Conservation (phyloP, 352 stramenopile genomes). For the Globisporangium parvum region DNA sequence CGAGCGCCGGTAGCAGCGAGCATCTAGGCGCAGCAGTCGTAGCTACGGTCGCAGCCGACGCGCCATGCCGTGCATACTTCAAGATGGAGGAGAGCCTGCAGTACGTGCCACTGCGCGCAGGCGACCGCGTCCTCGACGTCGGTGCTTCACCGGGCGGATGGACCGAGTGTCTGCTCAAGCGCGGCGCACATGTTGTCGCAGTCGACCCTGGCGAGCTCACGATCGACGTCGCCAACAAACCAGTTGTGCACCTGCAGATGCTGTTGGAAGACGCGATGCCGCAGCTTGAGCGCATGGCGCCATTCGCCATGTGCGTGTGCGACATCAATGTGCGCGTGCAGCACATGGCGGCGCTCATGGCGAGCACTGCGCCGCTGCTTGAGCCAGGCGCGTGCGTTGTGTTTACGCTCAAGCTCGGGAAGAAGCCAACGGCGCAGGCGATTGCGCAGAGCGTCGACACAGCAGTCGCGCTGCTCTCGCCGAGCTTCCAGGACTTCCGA, state of each 20-base stretch:
- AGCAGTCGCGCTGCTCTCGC: conserved; percentile 7
- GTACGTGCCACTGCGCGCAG: conserved; percentile 15
- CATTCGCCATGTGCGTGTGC: conserved; percentile 43
- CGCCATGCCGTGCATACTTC: conserved; percentile 47
- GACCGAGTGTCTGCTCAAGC: conserved; percentile 39
- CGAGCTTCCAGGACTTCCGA: conserved; percentile 16
- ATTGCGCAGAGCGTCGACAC: conserved; percentile 15
- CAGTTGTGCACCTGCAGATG: conserved; percentile 35
- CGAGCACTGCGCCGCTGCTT: conserved; percentile 16
- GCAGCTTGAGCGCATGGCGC: conserved; percentile 19
- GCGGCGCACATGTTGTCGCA: conserved; percentile 39
- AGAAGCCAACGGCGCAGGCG: conserved; percentile 21
- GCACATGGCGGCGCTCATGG: conserved; percentile 25
- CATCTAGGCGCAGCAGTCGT: background rate
- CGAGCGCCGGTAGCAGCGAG: too few species aligned
- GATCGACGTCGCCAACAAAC: conserved; percentile 18
- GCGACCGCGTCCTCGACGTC: conserved; percentile 37
- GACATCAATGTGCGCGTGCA: conserved; percentile 34
- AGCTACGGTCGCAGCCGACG: conserved; percentile 16
- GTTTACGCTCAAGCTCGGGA: conserved; percentile 34
- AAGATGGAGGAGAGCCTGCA: conserved; percentile 43
- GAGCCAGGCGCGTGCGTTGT: conserved; percentile 18
- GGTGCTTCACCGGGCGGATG: conserved; percentile 48
- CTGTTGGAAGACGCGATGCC: conserved; percentile 32
- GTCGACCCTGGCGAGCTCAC: conserved; percentile 46